phyloP scores from a whole-genome alignment of 2,329 filamentous ascomycete genomes.

The Aspergillus spinulosporus region DNA sequence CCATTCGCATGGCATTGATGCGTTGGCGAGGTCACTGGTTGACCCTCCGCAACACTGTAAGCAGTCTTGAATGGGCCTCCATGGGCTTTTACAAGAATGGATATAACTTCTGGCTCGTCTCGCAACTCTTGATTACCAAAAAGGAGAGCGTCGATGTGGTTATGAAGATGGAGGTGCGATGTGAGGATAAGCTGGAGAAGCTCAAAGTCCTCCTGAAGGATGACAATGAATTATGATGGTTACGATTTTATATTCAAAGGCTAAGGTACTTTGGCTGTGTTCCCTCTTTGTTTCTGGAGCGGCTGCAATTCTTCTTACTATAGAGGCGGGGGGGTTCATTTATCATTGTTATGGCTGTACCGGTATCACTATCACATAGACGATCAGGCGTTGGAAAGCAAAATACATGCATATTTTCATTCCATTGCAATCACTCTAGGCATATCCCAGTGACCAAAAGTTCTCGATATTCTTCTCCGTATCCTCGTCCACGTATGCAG shows the following conservation, averaged over 20 bases:
- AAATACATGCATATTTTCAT: background rate
- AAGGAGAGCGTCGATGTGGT: conserved; percentile 46
- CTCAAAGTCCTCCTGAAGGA: conserved; percentile 42
- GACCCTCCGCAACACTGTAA: conserved; percentile 31
- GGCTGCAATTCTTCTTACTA: background rate
- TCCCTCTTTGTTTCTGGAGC: background rate
- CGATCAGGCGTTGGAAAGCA: background rate
- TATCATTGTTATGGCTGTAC: background rate
- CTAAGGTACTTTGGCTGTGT: background rate
- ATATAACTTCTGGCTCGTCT: conserved; percentile 47
- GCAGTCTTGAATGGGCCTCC: conserved; percentile 39
- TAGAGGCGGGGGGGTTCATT: background rate
- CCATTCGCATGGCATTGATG: conserved; percentile 37
- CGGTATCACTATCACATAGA: background rate
- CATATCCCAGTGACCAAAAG: conserved; percentile 52
- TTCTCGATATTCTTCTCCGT: conserved; percentile 49
- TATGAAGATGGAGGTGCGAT: conserved; percentile 47
- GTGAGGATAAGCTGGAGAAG: conserved; percentile 45
- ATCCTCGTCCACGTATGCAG: conserved; percentile 52
- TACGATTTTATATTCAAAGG: background rate
- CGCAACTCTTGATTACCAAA: conserved; percentile 43
- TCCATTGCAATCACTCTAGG: conserved; percentile 28
- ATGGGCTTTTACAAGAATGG: conserved; percentile 47
- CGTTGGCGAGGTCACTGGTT: conserved; percentile 44
- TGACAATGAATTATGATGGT: conserved; percentile 31